Base-by-base conservation (phyloP, 805 yeast genomes). In the Yarrowia sp. region DNA sequence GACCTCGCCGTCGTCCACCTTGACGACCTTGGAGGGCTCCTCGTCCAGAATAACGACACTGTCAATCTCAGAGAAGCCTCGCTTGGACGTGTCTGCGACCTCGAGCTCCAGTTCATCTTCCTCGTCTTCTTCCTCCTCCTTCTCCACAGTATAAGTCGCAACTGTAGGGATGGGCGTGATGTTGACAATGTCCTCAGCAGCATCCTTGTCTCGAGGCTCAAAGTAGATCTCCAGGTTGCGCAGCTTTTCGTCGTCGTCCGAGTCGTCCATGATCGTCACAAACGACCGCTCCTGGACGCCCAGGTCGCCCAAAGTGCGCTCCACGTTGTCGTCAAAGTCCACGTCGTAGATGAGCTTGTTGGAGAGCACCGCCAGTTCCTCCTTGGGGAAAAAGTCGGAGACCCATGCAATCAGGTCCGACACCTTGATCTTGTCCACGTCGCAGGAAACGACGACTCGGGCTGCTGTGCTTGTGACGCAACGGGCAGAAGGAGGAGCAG, bases 311-410 rank as follows among this genome's bases (percentile, higher is more conserved):
- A 94, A 73, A 0, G 78, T 71, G 32, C 75, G 77, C 0, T 74
- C 76, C 12, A 78, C 68, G 68, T 93, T 86, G 69, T 92, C 98
- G 55, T 90, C 96, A 71, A 89, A 66, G 69, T 93, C 99, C 63
- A 79, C 79, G 73, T 94, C 99, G 67, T 89, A 90, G 8, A 94
- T 71, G 64, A 94, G 77, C 66, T 81, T 12, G 18, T 80, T 35
- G 86, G 87, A 24, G 85, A 76, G 80, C 6, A 88, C 69, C 2
- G 90, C 79, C 14, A 32, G 12, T 36, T 81, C 67, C 47, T 80
- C 79, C 24, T 44, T 27, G 25, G 51, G 51, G 35, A 18, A 44
- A 16, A 44, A 27, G 9, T 44, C 16, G n/a, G 24, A 12, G 18
- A 44, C 35, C 25, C 33, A 44, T 18, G 35, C 13, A 24, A 44